Evolutionary conservation across 192 early-diverging fungal species (phyloP).

Genomic region (Coemansia sp.): DNA sequence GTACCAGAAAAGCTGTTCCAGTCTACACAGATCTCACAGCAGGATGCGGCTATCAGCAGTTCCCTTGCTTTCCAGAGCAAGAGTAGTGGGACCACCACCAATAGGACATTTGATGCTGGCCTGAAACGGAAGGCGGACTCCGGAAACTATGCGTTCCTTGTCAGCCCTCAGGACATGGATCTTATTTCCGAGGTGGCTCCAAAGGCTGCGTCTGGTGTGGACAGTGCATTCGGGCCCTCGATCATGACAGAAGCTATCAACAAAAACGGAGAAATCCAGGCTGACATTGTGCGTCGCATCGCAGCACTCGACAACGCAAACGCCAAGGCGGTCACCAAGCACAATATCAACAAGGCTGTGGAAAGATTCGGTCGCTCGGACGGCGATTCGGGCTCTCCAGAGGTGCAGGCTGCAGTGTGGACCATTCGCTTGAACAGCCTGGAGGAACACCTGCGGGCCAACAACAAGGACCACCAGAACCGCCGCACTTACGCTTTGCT

Average conservation of each 20-base stretch:
- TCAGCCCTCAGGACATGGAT: slow-evolving; percentile 24
- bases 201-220: slow-evolving; percentile 21
- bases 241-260: slow-evolving; percentile 16
- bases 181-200: slow-evolving; percentile 43
- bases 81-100: neutral
- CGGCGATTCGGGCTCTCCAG: slow-evolving; percentile 87
- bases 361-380: slow-evolving; percentile 75
- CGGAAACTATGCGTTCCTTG: slow-evolving; percentile 24
- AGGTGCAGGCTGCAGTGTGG: slow-evolving; percentile 94
- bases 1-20: slow-evolving; percentile 35
- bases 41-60: slow-evolving; percentile 32
- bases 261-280: slow-evolving; percentile 37
- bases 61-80: slow-evolving; percentile 11
- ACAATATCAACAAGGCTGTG: slow-evolving; percentile 71
- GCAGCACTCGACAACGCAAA: slow-evolving; percentile 81
- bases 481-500: slow-evolving; percentile 78
- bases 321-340: slow-evolving; percentile 69
- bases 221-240: slow-evolving; percentile 9
- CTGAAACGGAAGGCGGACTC: slow-evolving; percentile 40
- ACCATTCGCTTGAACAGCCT: slow-evolving; percentile 88
- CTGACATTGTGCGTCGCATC: slow-evolving; percentile 68
- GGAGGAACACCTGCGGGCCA: slow-evolving; percentile 70
- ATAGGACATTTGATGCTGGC: slow-evolving; percentile 1
- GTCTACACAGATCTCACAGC: slow-evolving; percentile 48
- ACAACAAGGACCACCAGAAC: slow-evolving; percentile 89